Evolutionary conservation across 1,284 basidiomycete genomes (phyloP).

Genomic region (Austropuccinia psidii): DNA sequence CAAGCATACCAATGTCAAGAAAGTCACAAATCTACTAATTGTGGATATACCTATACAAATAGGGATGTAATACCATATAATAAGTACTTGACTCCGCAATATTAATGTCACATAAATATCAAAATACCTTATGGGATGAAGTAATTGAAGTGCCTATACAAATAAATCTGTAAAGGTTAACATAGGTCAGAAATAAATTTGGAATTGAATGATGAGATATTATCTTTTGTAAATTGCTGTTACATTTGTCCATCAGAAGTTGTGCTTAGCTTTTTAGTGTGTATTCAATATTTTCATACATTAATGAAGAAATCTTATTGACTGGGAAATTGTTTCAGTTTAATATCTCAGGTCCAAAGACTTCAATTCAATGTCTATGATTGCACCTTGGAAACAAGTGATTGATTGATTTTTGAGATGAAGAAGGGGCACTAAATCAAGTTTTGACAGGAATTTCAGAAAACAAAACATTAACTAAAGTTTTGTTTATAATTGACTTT

Average conservation of each 20-base stretch:
- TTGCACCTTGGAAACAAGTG: neutral
- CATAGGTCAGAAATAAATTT: neutral
- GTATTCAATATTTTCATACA: constrained; percentile 47
- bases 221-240: neutral
- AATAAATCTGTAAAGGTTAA: neutral
- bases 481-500: neutral
- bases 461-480: neutral
- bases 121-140: neutral
- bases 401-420: neutral
- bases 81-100: too few species aligned
- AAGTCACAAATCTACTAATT: neutral
- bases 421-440: neutral
- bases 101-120: constrained; percentile 23
- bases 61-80: too few species aligned
- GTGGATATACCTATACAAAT: neutral
- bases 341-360: neutral
- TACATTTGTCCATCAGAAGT: neutral
- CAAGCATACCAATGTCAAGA: neutral
- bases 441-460: neutral
- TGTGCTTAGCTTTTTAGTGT: constrained; percentile 36
- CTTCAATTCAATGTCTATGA: neutral
- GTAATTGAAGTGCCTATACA: neutral
- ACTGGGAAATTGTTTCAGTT: neutral
- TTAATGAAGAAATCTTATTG: constrained; percentile 48
- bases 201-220: neutral